phyloP scores from a whole-genome alignment of 441 rosid species.

The Gossypium davidsonii region DNA sequence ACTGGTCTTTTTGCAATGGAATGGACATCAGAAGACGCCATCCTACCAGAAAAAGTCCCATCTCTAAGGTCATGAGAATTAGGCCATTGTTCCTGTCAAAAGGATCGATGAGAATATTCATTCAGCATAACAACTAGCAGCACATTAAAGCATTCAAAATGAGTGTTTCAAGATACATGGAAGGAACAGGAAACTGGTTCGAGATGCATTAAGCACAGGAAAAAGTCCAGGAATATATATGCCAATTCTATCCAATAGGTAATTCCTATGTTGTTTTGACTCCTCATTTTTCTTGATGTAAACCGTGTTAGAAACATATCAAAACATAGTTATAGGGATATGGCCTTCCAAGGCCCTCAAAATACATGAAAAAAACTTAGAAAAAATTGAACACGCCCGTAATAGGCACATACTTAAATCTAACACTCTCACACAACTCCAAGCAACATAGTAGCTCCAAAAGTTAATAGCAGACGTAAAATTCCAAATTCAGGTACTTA shows the following conservation, averaged over 20 bases:
- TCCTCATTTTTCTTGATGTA: background rate
- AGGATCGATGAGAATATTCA: constrained; percentile 10
- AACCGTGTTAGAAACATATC: background rate
- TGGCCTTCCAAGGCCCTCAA: background rate
- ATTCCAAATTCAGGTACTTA: constrained; percentile 34
- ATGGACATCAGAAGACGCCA: constrained; percentile 30
- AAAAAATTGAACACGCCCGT: background rate
- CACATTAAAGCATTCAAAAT: background rate
- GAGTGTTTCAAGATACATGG: background rate
- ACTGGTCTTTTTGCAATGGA: constrained; percentile 52
- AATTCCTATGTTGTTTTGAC: background rate
- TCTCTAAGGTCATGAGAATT: constrained; percentile 51
- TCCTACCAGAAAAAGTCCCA: constrained; percentile 30
- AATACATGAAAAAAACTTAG: background rate
- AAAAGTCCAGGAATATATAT: background rate
- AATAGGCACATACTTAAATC: background rate
- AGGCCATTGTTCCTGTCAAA: constrained; percentile 53
- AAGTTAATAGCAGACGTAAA: background rate
- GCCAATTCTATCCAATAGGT: constrained; percentile 1
- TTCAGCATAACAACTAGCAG: background rate
- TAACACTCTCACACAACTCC: background rate
- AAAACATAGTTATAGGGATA: background rate
- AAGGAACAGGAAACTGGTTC: background rate
- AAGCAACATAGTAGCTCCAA: background rate
- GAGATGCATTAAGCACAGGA: background rate